Evolutionary conservation across 306 rosid genomes (phyloP).

Genomic region (Psophocarpus tetragonolobus): DNA sequence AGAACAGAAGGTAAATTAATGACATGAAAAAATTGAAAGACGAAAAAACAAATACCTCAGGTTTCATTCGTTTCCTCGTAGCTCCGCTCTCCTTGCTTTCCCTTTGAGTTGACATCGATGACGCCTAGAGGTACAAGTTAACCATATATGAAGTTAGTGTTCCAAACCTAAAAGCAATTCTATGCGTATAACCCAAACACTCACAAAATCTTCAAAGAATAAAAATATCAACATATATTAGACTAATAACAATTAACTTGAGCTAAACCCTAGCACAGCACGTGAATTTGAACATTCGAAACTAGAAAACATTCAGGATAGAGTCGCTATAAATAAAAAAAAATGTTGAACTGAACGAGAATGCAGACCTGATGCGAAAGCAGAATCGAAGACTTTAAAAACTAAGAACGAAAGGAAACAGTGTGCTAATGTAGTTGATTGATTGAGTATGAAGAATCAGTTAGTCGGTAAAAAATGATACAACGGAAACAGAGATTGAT

Average conservation of each 20-base stretch:
- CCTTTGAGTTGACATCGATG: conserved; percentile 38
- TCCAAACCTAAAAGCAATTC: background rate
- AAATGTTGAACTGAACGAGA: conserved; percentile 1
- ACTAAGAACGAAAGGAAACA: background rate
- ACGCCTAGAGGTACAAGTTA: conserved; percentile 20
- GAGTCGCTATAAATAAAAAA: conserved; percentile 5
- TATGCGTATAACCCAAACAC: background rate
- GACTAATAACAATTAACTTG: background rate
- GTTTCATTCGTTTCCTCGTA: conserved; percentile 59
- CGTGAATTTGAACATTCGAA: background rate
- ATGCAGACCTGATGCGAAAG: background rate
- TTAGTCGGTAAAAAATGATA: background rate
- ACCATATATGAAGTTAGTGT: background rate
- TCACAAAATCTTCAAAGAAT: background rate
- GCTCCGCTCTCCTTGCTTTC: conserved; percentile 41
- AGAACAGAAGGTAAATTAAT: conserved; percentile 1
- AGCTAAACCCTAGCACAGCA: conserved; percentile 3
- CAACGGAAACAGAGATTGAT: background rate
- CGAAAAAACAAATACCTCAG: conserved; percentile 37
- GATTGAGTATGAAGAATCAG: background rate
- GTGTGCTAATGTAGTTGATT: background rate
- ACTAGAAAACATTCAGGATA: background rate
- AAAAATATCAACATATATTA: background rate
- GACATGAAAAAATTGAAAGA: background rate
- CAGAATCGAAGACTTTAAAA: background rate